A percentile compares a stretch with the other conserved stretches of the same genome.
Evolutionary conservation across 176 grass and related monocot genomes (phyloP).

Genomic region (Musa acuminata): DNA sequence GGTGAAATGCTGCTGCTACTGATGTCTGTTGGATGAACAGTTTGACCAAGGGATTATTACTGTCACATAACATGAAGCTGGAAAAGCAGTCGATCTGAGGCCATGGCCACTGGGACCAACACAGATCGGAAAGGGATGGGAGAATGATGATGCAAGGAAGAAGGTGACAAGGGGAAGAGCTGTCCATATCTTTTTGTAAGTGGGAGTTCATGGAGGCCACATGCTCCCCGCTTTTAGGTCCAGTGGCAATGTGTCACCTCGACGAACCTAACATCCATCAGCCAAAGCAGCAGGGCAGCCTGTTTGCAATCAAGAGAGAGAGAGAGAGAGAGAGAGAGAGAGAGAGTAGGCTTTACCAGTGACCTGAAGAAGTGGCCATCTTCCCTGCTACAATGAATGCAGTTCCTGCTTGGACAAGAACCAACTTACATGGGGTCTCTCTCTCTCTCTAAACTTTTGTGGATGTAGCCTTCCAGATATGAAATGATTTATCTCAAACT

Average conservation of each 20-base stretch:
- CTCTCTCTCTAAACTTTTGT: background rate
- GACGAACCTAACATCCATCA: constrained; percentile 1
- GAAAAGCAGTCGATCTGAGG: background rate
- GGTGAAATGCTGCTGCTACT: no score
- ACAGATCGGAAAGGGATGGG: constrained; percentile 7
- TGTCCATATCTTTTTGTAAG: constrained; percentile 3
- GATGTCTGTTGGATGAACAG: background rate
- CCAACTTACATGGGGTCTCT: background rate
- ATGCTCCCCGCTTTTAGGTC: constrained; percentile 6
- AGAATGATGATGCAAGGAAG: constrained; percentile 3
- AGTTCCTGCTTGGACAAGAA: background rate
- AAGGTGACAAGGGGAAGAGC: background rate
- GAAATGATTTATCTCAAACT: background rate
- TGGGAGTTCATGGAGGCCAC: constrained; percentile 13
- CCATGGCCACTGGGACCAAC: background rate
- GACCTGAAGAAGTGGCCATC: constrained; percentile 1
- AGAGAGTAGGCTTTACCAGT: background rate
- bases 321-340: background rate
- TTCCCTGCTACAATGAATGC: background rate
- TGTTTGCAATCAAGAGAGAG: background rate
- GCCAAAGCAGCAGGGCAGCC: background rate
- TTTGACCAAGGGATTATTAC: background rate
- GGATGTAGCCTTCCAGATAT: background rate
- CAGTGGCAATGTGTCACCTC: constrained; percentile 2
- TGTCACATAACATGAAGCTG: constrained; percentile 1